Conservation (phyloP, 1,139 yeast species). For the Meyerozyma guilliermondii region DNA sequence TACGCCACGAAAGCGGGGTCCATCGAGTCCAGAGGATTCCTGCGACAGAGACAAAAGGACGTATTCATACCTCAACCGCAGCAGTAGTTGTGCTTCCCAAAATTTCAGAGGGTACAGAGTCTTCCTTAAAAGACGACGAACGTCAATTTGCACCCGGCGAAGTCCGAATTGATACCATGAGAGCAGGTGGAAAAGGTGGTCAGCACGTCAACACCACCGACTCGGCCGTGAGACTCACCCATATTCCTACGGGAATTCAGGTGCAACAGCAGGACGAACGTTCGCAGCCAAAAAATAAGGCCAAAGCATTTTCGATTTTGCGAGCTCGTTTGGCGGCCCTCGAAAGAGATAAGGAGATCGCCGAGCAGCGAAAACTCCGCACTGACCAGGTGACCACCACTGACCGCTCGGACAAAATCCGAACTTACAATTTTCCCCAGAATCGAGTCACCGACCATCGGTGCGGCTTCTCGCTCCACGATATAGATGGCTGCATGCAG, state of each 20-base stretch:
- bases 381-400: slow-evolving; percentile 84
- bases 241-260: slow-evolving; percentile 84
- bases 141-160: slow-evolving; percentile 82
- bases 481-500: slow-evolving; percentile 71
- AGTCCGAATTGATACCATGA: slow-evolving; percentile 88
- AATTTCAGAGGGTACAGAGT: slow-evolving; percentile 53
- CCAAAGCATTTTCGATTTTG: slow-evolving; percentile 83
- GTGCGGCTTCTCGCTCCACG: slow-evolving; percentile 74
- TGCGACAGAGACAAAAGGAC: slow-evolving; percentile 86
- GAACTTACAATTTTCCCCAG: slow-evolving; percentile 92
- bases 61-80: slow-evolving; percentile 93
- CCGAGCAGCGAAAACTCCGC: slow-evolving; percentile 62
- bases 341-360: slow-evolving; percentile 63
- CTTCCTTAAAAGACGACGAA: slow-evolving; percentile 57
- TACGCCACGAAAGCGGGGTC: slow-evolving; percentile 90
- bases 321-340: slow-evolving; percentile 80
- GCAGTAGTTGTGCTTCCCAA: slow-evolving; percentile 94
- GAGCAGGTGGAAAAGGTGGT: slow-evolving; percentile 97
- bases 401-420: slow-evolving; percentile 85
- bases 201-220: slow-evolving; percentile 98
- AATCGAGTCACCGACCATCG: slow-evolving; percentile 93
- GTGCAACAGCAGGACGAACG: slow-evolving; percentile 93
- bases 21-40: slow-evolving; percentile 96
- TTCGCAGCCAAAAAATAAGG: slow-evolving; percentile 91
- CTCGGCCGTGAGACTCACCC: slow-evolving; percentile 91